These are phyloP conservation scores for Drechslera avenae DNA, from an alignment of 2,329 filamentous ascomycete genomes.

Conservation along the genomic window DNA sequence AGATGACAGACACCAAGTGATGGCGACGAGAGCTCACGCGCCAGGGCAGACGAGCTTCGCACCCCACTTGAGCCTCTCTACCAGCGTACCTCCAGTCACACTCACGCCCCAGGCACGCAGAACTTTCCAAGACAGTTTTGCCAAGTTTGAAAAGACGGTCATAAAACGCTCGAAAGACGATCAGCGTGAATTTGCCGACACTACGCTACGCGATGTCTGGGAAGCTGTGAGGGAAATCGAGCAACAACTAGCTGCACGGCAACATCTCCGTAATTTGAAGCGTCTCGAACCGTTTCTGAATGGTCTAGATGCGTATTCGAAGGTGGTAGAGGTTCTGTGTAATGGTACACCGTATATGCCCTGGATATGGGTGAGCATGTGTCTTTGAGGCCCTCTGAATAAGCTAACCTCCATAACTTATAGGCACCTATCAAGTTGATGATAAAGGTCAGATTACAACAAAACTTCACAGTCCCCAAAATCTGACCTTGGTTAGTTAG, in stretches of 20 bases:
- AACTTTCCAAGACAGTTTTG: constrained; percentile 16
- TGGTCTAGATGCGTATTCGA: constrained; percentile 43
- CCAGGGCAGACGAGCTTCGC: no score
- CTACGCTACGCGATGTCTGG: constrained; percentile 47
- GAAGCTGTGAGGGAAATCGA: constrained; percentile 44
- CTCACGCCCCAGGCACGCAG: constrained; percentile 4
- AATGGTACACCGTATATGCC: constrained; percentile 54
- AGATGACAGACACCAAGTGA: no score
- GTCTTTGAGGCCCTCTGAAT: no score
- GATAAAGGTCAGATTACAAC: not conserved
- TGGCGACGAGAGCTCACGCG: no score
- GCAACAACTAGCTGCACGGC: constrained; percentile 45
- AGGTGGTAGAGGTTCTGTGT: constrained; percentile 50
- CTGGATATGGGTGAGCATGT: constrained; percentile 48
- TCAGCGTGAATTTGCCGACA: constrained; percentile 16
- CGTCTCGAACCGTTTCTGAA: constrained; percentile 51
- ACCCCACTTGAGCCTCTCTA: no score
- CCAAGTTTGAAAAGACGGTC: constrained; percentile 16
- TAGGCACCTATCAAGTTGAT: constrained; percentile 25
- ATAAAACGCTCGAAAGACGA: constrained; percentile 3
- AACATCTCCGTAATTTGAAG: constrained; percentile 50
- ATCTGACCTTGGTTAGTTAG: no score
- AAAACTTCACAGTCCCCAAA: no score
- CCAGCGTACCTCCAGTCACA: no score
- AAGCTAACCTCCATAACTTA: no score